Conservation (phyloP, 2,329 filamentous ascomycete genomes). For the Seiridium unicorne region DNA sequence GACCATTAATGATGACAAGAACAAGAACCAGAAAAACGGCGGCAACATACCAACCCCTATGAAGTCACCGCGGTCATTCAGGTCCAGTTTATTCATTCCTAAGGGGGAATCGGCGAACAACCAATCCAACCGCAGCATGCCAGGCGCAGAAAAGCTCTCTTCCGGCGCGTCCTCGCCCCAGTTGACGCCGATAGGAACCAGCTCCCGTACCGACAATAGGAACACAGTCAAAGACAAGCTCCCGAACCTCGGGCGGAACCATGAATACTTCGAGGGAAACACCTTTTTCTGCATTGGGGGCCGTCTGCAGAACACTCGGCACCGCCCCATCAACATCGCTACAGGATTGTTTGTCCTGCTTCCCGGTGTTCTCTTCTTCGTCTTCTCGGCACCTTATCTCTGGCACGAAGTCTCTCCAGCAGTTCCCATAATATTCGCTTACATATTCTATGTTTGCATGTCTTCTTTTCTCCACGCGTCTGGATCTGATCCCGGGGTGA, state of each 20-base stretch:
- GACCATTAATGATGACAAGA: constrained; percentile 58
- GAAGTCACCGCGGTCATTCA: constrained; percentile 74
- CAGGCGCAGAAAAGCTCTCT: constrained; percentile 79
- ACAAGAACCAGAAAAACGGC: constrained; percentile 52
- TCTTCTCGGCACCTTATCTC: constrained; percentile 78
- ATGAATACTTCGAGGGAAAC: constrained; percentile 92
- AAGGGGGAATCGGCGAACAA: constrained; percentile 48
- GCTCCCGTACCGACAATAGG: constrained; percentile 18
- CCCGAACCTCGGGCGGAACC: constrained; percentile 64
- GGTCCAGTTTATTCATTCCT: constrained; percentile 70
- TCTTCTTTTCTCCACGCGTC: constrained; percentile 95
- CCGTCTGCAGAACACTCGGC: constrained; percentile 81
- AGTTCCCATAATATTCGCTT: constrained; percentile 85
- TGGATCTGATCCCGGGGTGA: constrained; percentile 85
- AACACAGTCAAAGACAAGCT: constrained; percentile 31
- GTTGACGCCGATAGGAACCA: constrained; percentile 35
- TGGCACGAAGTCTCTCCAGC: constrained; percentile 87
- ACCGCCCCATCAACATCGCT: constrained; percentile 83
- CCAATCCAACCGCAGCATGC: constrained; percentile 54
- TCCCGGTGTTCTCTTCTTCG: constrained; percentile 80
- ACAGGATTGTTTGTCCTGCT: constrained; percentile 80
- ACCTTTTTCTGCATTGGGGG: constrained; percentile 87
- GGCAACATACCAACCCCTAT: constrained; percentile 56
- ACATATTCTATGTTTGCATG: constrained; percentile 85
- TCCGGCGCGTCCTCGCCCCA: constrained; percentile 76